phyloP scores from a whole-genome alignment of 202 grass and related monocot species.

The Bolboschoenoplectus hybrid region DNA sequence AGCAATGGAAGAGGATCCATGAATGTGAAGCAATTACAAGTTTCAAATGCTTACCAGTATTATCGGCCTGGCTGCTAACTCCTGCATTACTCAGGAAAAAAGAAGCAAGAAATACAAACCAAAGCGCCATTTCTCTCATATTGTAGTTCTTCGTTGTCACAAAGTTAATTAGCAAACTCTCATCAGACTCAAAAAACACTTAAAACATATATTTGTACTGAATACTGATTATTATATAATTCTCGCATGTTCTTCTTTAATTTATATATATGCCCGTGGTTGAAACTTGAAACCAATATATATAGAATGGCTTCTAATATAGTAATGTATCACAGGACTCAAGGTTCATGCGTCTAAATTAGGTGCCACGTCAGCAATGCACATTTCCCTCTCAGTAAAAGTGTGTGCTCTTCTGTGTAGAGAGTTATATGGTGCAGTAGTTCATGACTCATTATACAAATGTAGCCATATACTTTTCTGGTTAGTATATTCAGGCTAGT shows the following conservation, averaged over 20 bases:
- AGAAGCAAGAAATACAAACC: slow-evolving; percentile 32
- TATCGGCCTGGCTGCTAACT: background rate
- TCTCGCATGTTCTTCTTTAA: background rate
- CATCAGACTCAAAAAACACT: too few relatives aligned
- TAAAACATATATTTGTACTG: background rate
- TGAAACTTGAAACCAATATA: background rate
- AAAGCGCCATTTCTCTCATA: slow-evolving; percentile 19
- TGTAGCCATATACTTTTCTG: background rate
- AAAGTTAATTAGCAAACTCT: background rate
- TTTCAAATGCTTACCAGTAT: slow-evolving; percentile 19
- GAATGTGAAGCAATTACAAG: background rate
- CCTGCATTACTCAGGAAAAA: background rate
- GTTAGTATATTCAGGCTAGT: background rate
- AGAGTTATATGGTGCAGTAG: background rate
- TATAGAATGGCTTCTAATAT: too few relatives aligned
- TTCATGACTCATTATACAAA: background rate
- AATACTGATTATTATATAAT: background rate
- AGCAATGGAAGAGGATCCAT: background rate
- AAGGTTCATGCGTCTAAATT: too few relatives aligned
- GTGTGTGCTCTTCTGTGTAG: background rate
- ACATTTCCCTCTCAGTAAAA: background rate
- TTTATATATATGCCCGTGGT: background rate
- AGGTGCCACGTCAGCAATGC: background rate
- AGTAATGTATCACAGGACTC: too few relatives aligned
- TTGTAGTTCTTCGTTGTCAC: background rate